Evolutionary conservation across 2,329 filamentous ascomycete species (phyloP), one percentile per base, ranked within the genome.

Genomic region (Scedosporium dehoogii): DNA sequence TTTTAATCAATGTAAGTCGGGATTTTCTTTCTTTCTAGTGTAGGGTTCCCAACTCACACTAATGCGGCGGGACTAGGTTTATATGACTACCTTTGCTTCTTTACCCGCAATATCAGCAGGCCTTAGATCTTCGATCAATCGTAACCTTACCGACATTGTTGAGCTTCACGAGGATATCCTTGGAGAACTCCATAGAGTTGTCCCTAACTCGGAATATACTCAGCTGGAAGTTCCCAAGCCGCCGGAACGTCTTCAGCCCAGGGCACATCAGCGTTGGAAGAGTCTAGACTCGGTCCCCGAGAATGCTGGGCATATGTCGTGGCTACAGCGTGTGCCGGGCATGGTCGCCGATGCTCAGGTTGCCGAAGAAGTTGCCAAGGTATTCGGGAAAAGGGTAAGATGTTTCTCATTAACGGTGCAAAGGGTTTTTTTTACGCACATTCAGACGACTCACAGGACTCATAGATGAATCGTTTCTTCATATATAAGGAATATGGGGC

Each of bases 401-500:
- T 38, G 38, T 41, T 58, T n/a, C 33, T 41, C 7, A 16, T 9
- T 12, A 6, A 3, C 6, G 27, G 1, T 18, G 2, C 27, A 41
- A 5, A 23, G 23, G 21, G 12, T 9, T 3, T 27, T 3, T 27
- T 10, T 12, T 14, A 4, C 27, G 16, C 16, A 27, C 4, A n/a
- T 27, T 58, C 27, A 58, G 23, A n/a, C 27, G 3, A 3, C 55
- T 58, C n/a, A 58, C 27, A 7, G 23, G 29, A 14, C 7, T 21
- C 9, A 14, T 6, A 96, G 90, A 87, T 96, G 76, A 83, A 85
- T 64, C 85, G 86, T 0, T 94, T 97, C 75, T 89, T 90, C 70
- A 80, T 88, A 59, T 99, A 99, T 71, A 90, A 96, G 75, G 90
- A 96, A 68, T 99, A 96, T 72, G 90, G 90, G 42, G 89, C 89